Conservation (phyloP, 345 rosid genomes). For the Hirschfeldia incana region DNA sequence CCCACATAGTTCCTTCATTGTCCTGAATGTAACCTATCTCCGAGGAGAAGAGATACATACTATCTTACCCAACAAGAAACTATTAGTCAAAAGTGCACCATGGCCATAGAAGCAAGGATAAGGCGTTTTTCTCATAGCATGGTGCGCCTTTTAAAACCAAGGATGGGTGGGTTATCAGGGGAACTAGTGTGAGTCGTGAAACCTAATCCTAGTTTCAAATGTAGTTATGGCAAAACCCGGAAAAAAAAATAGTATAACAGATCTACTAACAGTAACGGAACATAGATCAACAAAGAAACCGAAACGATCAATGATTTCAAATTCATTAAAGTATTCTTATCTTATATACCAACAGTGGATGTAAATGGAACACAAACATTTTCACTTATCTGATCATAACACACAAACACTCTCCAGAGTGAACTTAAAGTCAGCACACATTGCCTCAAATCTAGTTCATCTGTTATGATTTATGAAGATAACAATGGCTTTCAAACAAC, state of each 20-base stretch:
- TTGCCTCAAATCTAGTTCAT: background rate
- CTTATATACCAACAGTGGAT: background rate
- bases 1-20: background rate
- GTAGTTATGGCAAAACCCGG: background rate
- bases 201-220: slow-evolving; percentile 6
- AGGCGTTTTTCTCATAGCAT: background rate
- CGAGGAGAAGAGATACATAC: background rate
- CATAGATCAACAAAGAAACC: background rate
- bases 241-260: background rate
- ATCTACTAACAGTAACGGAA: background rate
- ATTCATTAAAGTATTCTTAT: background rate
- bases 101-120: background rate
- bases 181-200: background rate
- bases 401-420: background rate
- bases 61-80: no score
- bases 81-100: no score
- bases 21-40: background rate
- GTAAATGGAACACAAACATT: background rate
- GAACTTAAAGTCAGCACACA: slow-evolving; percentile 1
- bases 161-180: background rate
- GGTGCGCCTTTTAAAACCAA: background rate
- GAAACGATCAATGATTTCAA: background rate
- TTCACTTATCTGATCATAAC: background rate
- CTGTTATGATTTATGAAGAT: no score
- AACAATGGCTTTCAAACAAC: no score